Evolutionary conservation across 108 stramenopile genomes (phyloP).

Genomic region (Cyclotella cryptica): DNA sequence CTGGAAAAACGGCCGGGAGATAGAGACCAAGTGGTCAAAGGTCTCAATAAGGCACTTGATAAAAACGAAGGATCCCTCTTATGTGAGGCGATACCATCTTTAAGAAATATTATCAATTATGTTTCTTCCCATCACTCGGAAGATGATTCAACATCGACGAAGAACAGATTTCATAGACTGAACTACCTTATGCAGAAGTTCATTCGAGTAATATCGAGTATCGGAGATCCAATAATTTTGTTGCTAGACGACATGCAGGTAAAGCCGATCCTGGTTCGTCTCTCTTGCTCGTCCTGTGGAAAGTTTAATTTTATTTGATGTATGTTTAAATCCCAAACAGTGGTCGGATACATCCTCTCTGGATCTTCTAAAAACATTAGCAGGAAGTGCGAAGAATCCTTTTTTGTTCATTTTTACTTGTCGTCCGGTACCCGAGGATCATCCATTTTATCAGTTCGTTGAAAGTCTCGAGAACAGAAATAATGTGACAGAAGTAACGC

Average conservation of each 20-base stretch:
- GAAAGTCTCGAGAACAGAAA: not conserved
- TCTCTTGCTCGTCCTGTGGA: not conserved
- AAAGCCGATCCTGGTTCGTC: not conserved
- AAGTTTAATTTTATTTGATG: not conserved
- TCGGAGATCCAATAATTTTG: slow-evolving; percentile 11
- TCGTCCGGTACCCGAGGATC: slow-evolving; percentile 5
- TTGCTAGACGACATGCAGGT: slow-evolving; percentile 18
- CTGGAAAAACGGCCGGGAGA: not conserved
- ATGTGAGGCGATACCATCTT: slow-evolving; percentile 17
- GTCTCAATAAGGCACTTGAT: not conserved
- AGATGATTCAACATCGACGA: not conserved
- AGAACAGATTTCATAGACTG: not conserved
- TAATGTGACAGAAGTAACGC: slow-evolving; percentile 1
- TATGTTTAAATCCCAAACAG: not conserved
- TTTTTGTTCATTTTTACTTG: slow-evolving; percentile 26
- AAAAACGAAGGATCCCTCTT: not conserved
- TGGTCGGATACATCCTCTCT: slow-evolving; percentile 18
- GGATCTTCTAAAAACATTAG: slow-evolving; percentile 1
- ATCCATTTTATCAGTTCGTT: slow-evolving; percentile 13
- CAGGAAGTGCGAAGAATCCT: slow-evolving; percentile 1
- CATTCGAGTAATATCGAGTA: not conserved
- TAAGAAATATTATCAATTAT: not conserved
- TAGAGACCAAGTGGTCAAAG: not conserved
- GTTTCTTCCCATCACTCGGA: not conserved
- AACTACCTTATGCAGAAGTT: slow-evolving; percentile 5